Base-by-base conservation (phyloP, 2,329 filamentous ascomycete species). In the Ampelomyces quisqualis region DNA sequence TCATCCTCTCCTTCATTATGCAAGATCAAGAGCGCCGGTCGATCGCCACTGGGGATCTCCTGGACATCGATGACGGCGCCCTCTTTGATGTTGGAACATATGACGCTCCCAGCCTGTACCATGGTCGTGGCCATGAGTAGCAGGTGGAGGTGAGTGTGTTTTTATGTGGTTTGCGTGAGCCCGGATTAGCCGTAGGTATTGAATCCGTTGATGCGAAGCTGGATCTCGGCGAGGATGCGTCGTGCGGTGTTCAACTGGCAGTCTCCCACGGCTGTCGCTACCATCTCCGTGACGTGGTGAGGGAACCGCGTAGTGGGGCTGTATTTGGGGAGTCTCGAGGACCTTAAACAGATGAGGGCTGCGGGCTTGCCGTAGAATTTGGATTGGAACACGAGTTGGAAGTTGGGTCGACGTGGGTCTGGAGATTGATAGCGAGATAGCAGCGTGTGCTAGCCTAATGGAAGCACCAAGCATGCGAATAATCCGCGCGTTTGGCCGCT, bases 1-100 rank as follows among this genome's bases (percentile, higher is more conserved):
- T 78, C 77, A 45, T 90, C 84, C 64, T 91, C 86, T 13, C 80
- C 84, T 15, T 74, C 74, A 8, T 84, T 82, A 65, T 85, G 88
- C 13, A 91, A 69, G 45, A 93, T 61, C 45, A 73, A 59, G 43
- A 74, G 59, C 49, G 70, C 66, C 38, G 71, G 72, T 53, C 57
- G 57, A 35, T 40, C 49, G 36, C 47, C 53, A 35, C 52, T 54
- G 34, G 62, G 58, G 8, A 69, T 57, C 49, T 65, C 64, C 26
- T 62, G 56, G 34, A 69, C 53, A 31, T 67, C 62, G 40, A 69
- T 57, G 30, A 64, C 49, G 31, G 54, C 55, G 31, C 54, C 54
- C 19, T 57, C 60, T 53, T 67, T 69, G 40, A 67, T 53, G 27
- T 55, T 54, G 38, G 58, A 37, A 27, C 54, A 55, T 34, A 59